phyloP scores from a whole-genome alignment of 2,329 filamentous ascomycete genomes.

The Dryadomyces sulphureus region DNA sequence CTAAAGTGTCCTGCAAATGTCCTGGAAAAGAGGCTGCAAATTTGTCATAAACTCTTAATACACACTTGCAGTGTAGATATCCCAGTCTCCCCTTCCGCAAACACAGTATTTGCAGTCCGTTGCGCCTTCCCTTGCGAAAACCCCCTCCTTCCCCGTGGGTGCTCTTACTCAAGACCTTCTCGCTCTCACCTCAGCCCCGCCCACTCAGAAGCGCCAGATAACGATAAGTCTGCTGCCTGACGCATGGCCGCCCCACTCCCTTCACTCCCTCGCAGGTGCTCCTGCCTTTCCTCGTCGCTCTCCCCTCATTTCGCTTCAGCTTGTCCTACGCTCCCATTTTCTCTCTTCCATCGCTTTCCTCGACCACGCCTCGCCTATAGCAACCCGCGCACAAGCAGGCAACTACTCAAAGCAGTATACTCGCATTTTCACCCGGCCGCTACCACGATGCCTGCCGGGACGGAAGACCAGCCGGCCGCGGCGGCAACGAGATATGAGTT shows the following conservation, averaged over 20 bases:
- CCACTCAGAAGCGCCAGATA: neutral
- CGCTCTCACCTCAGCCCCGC: neutral
- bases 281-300: neutral
- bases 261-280: neutral
- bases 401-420: neutral
- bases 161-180: neutral
- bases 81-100: too few species aligned
- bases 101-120: too few species aligned
- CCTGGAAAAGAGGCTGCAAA: too few species aligned
- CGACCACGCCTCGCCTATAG: neutral
- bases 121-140: neutral
- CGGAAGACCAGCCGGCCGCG: neutral
- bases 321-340: neutral
- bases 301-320: neutral
- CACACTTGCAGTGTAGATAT: neutral
- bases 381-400: neutral
- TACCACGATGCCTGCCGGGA: neutral
- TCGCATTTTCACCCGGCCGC: neutral
- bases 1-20: too few species aligned
- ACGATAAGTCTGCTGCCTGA: slow-evolving; percentile 3
- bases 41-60: too few species aligned
- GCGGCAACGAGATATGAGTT: neutral
- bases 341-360: neutral
- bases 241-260: neutral
- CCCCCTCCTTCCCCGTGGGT: neutral